Evolutionary conservation across 306 rosid species (phyloP), one percentile per base, ranked within the genome.

Genomic region (Sesbania bispinosa): DNA sequence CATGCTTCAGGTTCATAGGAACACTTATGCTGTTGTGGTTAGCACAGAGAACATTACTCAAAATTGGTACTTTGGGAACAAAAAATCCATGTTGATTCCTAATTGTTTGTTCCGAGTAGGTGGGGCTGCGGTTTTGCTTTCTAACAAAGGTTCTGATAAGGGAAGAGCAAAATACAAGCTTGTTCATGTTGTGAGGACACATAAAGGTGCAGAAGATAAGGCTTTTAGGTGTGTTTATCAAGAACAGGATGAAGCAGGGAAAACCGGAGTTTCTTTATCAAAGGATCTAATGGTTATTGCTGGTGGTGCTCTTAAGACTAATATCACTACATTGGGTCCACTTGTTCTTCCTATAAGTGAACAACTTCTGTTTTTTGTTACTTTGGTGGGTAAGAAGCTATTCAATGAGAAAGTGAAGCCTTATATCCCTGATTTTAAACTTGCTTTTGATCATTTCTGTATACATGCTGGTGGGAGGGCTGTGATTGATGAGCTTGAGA

Each of bases 211-310:
- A 2, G 88, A 85, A 2, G 88, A 88, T 4, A 85, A 50, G 45
- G 93, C 90, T 0, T 85, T 55, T 41, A 21, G 3, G 47, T 88
- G 93, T 51, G 88, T 83, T 9, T 83, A 78, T 67, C 93, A 88
- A 58, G 82, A 85, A 19, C 64, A 83, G 47, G 93, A 88, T 20
- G 81, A 75, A 10, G 51, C 1, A 0, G 93, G 93, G 32, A 85
- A 81, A 77, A 85, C 76, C 0, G 90, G 93, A 23, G 87, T 88
- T 6, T 83, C 90, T 0, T 36, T 88, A 33, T 85, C 93, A 0
- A 88, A 88, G 57, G 88, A 88, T 33, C 88, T 88, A 16, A 88
- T 85, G 90, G 82, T 82, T 4, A 81, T 88, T 74, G 88, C 93
- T 1, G 93, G 90, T 14, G 87, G 62, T 21, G 88, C 93, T 36